A percentile compares a stretch with the other conserved stretches of the same genome.
These are phyloP conservation scores for Russula dissimulans DNA, from an alignment of 768 basidiomycete species.

Conservation along the genomic window DNA sequence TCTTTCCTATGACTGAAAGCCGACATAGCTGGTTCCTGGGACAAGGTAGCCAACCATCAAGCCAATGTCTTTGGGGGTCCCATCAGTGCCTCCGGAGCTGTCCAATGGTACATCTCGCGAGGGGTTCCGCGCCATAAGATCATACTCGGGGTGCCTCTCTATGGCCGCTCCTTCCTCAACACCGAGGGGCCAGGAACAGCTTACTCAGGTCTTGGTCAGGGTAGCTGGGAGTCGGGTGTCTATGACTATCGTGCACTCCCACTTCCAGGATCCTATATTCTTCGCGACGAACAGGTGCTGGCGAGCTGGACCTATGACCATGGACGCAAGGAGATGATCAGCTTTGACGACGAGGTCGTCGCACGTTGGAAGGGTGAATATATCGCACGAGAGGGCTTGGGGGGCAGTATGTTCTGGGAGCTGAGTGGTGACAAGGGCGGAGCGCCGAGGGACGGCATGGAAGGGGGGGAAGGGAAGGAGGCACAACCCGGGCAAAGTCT, in stretches of 20 bases:
- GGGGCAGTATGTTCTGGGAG: conserved; percentile 95
- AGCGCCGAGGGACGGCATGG: conserved; percentile 55
- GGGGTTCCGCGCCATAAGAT: conserved; percentile 77
- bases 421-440: conserved; percentile 78
- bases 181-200: conserved; percentile 74
- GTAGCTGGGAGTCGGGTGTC: conserved; percentile 85
- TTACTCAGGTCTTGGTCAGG: conserved; percentile 76
- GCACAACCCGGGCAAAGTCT: conserved; percentile 61
- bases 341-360: conserved; percentile 66
- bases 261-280: conserved; percentile 54
- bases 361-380: conserved; percentile 70
- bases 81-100: conserved; percentile 51
- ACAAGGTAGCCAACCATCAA: conserved; percentile 65
- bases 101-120: conserved; percentile 58
- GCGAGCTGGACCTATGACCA: conserved; percentile 85
- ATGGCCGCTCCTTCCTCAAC: conserved; percentile 84
- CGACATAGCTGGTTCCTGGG: conserved; percentile 65
- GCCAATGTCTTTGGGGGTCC: conserved; percentile 71
- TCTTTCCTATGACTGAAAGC: conserved; percentile 6
- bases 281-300: conserved; percentile 53
- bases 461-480: conserved; percentile 66
- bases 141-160: conserved; percentile 86
- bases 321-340: conserved; percentile 66
- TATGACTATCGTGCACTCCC: conserved; percentile 93
- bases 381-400: conserved; percentile 65